Base-by-base conservation (phyloP, 2,329 filamentous ascomycete species). In the Colletotrichum sojae region DNA sequence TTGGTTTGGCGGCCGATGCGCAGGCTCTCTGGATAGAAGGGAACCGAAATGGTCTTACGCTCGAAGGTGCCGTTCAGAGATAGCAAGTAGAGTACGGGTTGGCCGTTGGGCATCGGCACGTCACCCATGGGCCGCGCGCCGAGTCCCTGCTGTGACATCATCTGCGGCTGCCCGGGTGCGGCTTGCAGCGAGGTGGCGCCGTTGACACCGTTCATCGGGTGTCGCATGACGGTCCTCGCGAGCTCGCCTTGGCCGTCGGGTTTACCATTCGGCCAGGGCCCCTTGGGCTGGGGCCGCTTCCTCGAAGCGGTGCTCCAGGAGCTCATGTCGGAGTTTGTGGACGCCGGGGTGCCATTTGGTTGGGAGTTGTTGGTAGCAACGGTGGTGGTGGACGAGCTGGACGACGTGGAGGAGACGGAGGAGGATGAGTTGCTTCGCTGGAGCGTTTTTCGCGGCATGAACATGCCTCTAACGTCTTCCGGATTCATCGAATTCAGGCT, bases 21-120 rank as follows among this genome's bases (percentile, higher is more conserved):
- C 57, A 99, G 85, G 48, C 93, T 92, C n/a, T 98, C 95, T n/a
- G 96, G 96, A 72, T 89, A 93, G 78, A 93, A 97, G 0, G 96
- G 96, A 2, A 99, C 94, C 40, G 89, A 93, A 74, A 99, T 98
- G 51, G 95, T 96, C 83, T 99, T 99, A 76, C 94, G 91, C 80
- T 98, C 96, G 78, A 99, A 99, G 1, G 95, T 98, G 67, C 94
- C 94, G 77, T 99, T 99, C 76, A 98, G 90, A 0, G 96, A 97
- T 6, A 95, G 83, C 5, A 99, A 88, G 71, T 94, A 94, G 49
- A 98, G 87, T 22, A 98, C 91, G 0, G 94, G 94, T 60, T 93
- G 90, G 6, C 89, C 88, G 81, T 86, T 80, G 84, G 90, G 79
- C 70, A 86, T 76, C 69, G 89, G 85, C 31, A 36, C 31, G 70